A percentile compares a stretch with the other conserved stretches of the same genome.
Conservation (phyloP, 148 eudicot species). For the Amaranthus cruentus region DNA sequence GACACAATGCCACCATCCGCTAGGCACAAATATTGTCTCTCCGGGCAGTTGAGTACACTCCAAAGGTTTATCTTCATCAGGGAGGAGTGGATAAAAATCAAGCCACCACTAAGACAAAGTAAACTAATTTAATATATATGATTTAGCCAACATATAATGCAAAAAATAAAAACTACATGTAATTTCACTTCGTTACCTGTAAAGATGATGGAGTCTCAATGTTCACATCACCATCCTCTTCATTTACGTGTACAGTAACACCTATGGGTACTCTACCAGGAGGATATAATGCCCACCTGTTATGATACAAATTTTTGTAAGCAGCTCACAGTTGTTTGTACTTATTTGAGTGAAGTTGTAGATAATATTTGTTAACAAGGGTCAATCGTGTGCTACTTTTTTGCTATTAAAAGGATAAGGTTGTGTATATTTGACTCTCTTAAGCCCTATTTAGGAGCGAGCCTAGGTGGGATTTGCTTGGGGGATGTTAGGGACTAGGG, state of each 20-base stretch:
- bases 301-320: slow-evolving; percentile 12
- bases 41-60: slow-evolving; percentile 95
- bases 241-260: slow-evolving; percentile 93
- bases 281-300: slow-evolving; percentile 98
- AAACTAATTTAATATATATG: slow-evolving; percentile 6
- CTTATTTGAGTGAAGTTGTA: too few relatives aligned
- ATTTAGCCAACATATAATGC: background rate
- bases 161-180: background rate
- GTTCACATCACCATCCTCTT: slow-evolving; percentile 94
- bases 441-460: too few relatives aligned
- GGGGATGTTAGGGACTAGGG: too few relatives aligned
- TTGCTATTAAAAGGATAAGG: too few relatives aligned
- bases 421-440: too few relatives aligned
- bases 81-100: slow-evolving; percentile 85
- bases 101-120: slow-evolving; percentile 81
- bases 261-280: slow-evolving; percentile 98
- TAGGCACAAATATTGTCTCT: slow-evolving; percentile 93
- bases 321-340: too few relatives aligned
- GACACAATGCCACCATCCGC: slow-evolving; percentile 99
- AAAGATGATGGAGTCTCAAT: slow-evolving; percentile 87
- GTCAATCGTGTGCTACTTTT: too few relatives aligned
- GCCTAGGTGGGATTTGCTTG: too few relatives aligned
- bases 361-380: too few relatives aligned
- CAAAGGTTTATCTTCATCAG: slow-evolving; percentile 83
- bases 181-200: slow-evolving; percentile 49